Evolutionary conservation across 2,329 filamentous ascomycete species (phyloP), one percentile per base, ranked within the genome.

Genomic region (Ceratocystis cubensis): DNA sequence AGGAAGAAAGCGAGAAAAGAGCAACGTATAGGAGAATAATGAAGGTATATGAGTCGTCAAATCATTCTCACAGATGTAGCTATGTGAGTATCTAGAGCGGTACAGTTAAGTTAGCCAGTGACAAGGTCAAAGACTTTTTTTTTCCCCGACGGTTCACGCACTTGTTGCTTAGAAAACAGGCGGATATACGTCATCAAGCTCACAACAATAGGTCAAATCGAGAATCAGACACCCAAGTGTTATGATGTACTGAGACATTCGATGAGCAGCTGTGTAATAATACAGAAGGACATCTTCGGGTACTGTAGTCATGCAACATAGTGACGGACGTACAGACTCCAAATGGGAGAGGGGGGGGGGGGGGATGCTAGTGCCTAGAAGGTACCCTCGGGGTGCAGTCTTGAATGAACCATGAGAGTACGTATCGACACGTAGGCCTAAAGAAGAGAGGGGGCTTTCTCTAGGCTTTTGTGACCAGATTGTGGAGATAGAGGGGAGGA

Each of bases 1-100:
- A 53, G 48, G 48, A 25, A 10, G 48, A 53, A 22, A 53, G 46
- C 46, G 48, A 57, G 28, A 25, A 57, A 33, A 30, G 22, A 57
- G 30, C 22, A 57, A 8, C 28, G 22, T 57, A 22, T 28, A 57
- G 53, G 25, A 57, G 53, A 22, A 30, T n/a, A 33, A 28, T 57
- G 10, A 15, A 30, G 30, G 53, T 57, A 57, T 57, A 22, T 30
- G 22, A 57, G 53, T 57, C 53, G 53, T 57, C 53, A 57, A 57
- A 57, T 57, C 53, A 57, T 57, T 57, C 53, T 57, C 53, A 28
- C 28, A 57, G 48, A 57, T 57, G 53, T 57, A 57, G 53, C 53
- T 25, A 57, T 7, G 10, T 17, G 22, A 30, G 28, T 57, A 57
- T 57, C 53, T 57, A 57, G 17, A 30, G 4, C 25, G 25, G 53